Conservation (phyloP, 2,329 filamentous ascomycete species). For the Claviceps humidiphila region DNA sequence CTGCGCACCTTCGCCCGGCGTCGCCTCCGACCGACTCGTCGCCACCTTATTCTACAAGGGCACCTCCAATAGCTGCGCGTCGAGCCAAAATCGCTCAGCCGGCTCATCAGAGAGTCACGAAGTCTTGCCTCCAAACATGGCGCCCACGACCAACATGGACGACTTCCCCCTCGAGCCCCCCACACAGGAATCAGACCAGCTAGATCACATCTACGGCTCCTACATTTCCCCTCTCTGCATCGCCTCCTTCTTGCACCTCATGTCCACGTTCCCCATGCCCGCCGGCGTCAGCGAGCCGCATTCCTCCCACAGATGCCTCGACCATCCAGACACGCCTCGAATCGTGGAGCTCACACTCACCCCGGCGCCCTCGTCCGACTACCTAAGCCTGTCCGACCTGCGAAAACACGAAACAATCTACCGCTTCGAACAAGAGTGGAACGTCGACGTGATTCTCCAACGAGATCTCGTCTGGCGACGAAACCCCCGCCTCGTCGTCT, state of each 20-base stretch:
- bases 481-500: constrained; percentile 78
- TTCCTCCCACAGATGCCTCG: constrained; percentile 52
- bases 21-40: constrained; percentile 37
- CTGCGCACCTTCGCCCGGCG: constrained; percentile 40
- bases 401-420: constrained; percentile 72
- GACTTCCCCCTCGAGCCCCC: constrained; percentile 47
- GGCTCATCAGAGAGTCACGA: constrained; percentile 19
- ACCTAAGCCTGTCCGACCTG: constrained; percentile 54
- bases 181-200: constrained; percentile 38
- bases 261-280: constrained; percentile 47
- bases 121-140: constrained; percentile 37
- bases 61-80: constrained; percentile 9
- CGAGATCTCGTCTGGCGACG: constrained; percentile 59
- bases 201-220: constrained; percentile 53
- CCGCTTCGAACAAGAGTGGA: constrained; percentile 79
- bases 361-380: constrained; percentile 46
- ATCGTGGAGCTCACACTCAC: constrained; percentile 55
- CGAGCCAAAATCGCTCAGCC: constrained; percentile 15
- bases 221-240: constrained; percentile 53
- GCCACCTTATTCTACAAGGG: constrained; percentile 53
- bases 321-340: constrained; percentile 43
- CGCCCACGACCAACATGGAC: constrained; percentile 44
- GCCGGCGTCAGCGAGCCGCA: constrained; percentile 37
- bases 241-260: constrained; percentile 52
- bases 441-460: constrained; percentile 72